Evolutionary conservation across 2,329 filamentous ascomycete species (phyloP).

Genomic region (Tolypocladium guangdongense): DNA sequence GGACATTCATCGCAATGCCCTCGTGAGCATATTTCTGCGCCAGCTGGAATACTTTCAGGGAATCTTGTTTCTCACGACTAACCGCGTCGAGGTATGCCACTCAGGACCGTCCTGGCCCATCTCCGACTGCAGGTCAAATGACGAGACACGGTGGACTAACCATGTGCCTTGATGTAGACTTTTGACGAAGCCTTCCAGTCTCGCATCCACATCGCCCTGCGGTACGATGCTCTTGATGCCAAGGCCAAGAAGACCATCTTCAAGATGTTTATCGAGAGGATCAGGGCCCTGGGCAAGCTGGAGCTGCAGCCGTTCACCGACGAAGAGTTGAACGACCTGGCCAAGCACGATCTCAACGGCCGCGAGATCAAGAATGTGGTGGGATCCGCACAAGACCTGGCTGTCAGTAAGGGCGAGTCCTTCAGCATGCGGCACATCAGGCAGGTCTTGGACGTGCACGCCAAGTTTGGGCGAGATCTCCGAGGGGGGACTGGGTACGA

Average conservation of each 20-base stretch:
- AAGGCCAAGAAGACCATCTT: constrained; percentile 72
- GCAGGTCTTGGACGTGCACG: constrained; percentile 72
- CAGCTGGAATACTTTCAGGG: constrained; percentile 88
- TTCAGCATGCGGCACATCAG: constrained; percentile 72
- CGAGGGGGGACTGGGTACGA: constrained; percentile 71
- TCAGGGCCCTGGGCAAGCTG: constrained; percentile 52
- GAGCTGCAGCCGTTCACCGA: constrained; percentile 52
- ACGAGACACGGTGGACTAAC: background rate
- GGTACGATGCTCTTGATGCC: constrained; percentile 63
- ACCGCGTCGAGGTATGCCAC: constrained; percentile 55
- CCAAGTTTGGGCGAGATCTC: constrained; percentile 73
- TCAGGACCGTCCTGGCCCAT: background rate
- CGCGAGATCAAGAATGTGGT: constrained; percentile 82
- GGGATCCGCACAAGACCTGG: constrained; percentile 70
- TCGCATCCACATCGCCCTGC: constrained; percentile 74
- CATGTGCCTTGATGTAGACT: constrained; percentile 33
- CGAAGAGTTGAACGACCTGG: constrained; percentile 55
- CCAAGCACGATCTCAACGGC: constrained; percentile 52
- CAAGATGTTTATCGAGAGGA: constrained; percentile 71
- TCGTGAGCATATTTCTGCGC: constrained; percentile 79
- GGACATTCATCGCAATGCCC: constrained; percentile 74
- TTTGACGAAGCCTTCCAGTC: constrained; percentile 89
- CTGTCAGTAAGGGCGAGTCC: constrained; percentile 59
- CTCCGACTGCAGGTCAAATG: background rate
- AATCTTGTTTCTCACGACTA: constrained; percentile 82